Conservation (phyloP, 306 rosid species). For the Inga oerstediana region DNA sequence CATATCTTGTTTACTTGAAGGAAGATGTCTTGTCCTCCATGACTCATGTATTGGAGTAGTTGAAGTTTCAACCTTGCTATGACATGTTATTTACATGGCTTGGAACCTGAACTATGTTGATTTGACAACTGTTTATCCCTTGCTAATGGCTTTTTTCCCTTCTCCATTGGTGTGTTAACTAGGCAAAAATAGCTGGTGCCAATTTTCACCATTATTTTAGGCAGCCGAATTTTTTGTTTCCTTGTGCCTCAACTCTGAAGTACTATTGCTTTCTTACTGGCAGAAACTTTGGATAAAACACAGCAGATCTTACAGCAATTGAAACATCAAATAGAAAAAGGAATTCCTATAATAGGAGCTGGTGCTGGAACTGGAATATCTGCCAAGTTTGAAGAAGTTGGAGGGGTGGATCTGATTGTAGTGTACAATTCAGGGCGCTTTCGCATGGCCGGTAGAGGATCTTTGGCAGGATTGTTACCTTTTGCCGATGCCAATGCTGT, state of each 20-base stretch:
- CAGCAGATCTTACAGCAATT: slow-evolving; percentile 66
- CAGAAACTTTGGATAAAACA: slow-evolving; percentile 83
- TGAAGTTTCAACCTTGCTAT: neutral
- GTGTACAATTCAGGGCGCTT: slow-evolving; percentile 94
- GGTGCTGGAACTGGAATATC: slow-evolving; percentile 99
- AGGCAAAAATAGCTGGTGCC: neutral
- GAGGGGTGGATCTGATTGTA: slow-evolving; percentile 88
- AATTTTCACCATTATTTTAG: neutral
- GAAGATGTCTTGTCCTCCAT: neutral
- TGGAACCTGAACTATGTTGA: slow-evolving; percentile 24
- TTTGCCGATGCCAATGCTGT: slow-evolving; percentile 95
- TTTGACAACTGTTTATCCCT: slow-evolving; percentile 5
- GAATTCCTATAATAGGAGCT: slow-evolving; percentile 82
- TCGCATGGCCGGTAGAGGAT: slow-evolving; percentile 98
- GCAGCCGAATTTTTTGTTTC: neutral
- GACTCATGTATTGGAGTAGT: neutral
- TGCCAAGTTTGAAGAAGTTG: slow-evolving; percentile 97
- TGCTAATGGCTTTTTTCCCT: slow-evolving; percentile 13
- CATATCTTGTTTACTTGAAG: neutral
- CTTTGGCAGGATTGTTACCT: slow-evolving; percentile 89
- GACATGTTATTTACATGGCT: neutral
- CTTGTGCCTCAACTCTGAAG: slow-evolving; percentile 13
- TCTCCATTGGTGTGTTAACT: slow-evolving; percentile 23
- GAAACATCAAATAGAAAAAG: slow-evolving; percentile 62
- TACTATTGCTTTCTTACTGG: slow-evolving; percentile 32